Evolutionary conservation across 345 rosid genomes (phyloP).

Genomic region (Firmiana major): DNA sequence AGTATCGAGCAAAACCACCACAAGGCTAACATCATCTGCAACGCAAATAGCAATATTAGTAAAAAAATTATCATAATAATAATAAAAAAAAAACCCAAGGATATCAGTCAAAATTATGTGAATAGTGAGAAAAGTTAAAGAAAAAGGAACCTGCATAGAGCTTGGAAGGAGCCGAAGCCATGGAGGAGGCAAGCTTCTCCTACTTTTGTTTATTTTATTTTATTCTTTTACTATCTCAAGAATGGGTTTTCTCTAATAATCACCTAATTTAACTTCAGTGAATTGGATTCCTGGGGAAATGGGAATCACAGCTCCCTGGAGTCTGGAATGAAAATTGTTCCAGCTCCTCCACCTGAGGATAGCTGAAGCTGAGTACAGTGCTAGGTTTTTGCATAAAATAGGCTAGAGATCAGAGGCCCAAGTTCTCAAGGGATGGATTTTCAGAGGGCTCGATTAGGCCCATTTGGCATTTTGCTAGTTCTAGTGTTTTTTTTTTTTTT

Average conservation of each 20-base stretch:
- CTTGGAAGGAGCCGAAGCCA: constrained; percentile 73
- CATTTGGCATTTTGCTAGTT: no score
- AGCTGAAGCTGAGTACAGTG: not conserved
- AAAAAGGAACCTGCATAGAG: constrained; percentile 55
- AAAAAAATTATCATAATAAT: not conserved
- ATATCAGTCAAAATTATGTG: not conserved
- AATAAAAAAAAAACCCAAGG: not conserved
- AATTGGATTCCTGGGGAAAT: not conserved
- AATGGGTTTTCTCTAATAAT: not conserved
- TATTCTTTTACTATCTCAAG: not conserved
- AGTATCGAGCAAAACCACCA: constrained; percentile 70
- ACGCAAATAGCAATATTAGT: constrained; percentile 2
- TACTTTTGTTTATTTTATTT: not conserved
- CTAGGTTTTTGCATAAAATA: not conserved
- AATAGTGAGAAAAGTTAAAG: not conserved
- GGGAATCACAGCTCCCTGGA: not conserved
- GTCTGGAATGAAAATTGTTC: not conserved
- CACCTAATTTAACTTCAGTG: not conserved
- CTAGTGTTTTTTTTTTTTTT: no score
- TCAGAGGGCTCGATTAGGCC: not conserved
- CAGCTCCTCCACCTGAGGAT: not conserved
- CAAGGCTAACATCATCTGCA: constrained; percentile 83
- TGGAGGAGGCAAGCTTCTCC: constrained; percentile 18
- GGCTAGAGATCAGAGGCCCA: not conserved
- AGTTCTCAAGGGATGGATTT: not conserved